Conservation (phyloP, 768 basidiomycete genomes). For the Hericium rajendrae region DNA sequence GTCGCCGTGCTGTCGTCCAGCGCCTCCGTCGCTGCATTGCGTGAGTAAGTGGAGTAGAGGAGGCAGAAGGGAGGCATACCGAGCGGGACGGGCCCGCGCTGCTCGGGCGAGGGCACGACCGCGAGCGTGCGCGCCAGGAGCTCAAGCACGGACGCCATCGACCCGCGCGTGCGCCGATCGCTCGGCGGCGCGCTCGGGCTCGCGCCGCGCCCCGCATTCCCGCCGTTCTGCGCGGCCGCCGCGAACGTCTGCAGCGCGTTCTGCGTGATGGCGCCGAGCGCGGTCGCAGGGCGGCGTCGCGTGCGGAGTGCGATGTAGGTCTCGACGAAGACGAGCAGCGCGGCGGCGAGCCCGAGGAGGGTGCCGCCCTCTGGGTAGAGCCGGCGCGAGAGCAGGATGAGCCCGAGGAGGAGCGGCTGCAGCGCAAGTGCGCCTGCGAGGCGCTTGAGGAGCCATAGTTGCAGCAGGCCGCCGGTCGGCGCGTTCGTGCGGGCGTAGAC, state of each 20-base stretch:
- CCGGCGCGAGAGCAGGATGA: slow-evolving; percentile 55
- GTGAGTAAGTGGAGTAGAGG: not conserved
- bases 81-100: slow-evolving; percentile 55
- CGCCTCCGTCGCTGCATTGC: slow-evolving; percentile 51
- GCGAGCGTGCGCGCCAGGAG: slow-evolving; percentile 78
- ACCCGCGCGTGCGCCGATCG: slow-evolving; percentile 43
- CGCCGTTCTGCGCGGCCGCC: slow-evolving; percentile 30
- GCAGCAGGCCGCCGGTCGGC: slow-evolving; percentile 65
- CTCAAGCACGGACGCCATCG: slow-evolving; percentile 73
- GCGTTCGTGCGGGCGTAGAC: slow-evolving; percentile 66
- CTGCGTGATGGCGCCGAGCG: slow-evolving; percentile 46
- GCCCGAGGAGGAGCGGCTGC: slow-evolving; percentile 67
- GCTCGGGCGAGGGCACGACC: slow-evolving; percentile 52
- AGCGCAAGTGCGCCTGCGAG: slow-evolving; percentile 62
- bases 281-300: slow-evolving; percentile 35
- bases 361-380: slow-evolving; percentile 69
- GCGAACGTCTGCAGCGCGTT: slow-evolving; percentile 50
- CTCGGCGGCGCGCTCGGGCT: slow-evolving; percentile 39
- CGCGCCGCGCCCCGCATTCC: slow-evolving; percentile 29
- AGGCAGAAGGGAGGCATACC: slow-evolving; percentile 32
- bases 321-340: slow-evolving; percentile 53
- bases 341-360: slow-evolving; percentile 43
- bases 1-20: slow-evolving; percentile 77
- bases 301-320: slow-evolving; percentile 42
- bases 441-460: slow-evolving; percentile 67